Base-by-base conservation (phyloP, 2,329 filamentous ascomycete species). In the Aspergillus glaucus region DNA sequence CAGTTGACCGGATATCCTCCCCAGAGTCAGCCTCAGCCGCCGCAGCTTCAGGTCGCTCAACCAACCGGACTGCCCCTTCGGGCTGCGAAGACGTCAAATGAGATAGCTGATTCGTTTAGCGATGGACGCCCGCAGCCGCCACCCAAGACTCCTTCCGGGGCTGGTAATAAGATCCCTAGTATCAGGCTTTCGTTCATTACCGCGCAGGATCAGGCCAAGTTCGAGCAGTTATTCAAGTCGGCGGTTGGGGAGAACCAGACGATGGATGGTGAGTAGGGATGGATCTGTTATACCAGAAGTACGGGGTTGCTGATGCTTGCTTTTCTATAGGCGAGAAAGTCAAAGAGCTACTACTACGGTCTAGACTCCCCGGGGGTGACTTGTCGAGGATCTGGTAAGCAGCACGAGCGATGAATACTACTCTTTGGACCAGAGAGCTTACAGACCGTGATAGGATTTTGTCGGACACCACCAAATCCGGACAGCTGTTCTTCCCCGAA, bases 171-270 rank as follows among this genome's bases (percentile, higher is more conserved):
- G 73, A 96, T 98, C 49, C 93, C 93, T 24, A 97, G 87, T 66
- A 94, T 97, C 56, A 81, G 93, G 44, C 74, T 98, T 52, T 95
- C 91, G 3, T 98, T 98, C 68, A 95, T 98, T 63, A 96, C 92
- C 2, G 91, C 88, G 22, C 83, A 86, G 62, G 93, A 98, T 65
- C 93, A 98, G 71, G 81, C 88, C 62, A 96, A 95, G 73, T 98
- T 98, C 61, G 93, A 98, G 75, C 93, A 93, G 49, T 75, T 98
- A 39, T 98, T 98, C 77, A 96, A 93, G 73, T 95, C 91, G 48
- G 92, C 93, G 12, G 89, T 92, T 32, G 89, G 90, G 30, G 85
- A 90, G 57, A 81, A 79, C 50, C 85, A 91, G 61, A 87, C 91
- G 47, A 82, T 98, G 76, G 89, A 90, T 43, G 93, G 87, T 68